phyloP scores from a whole-genome alignment of 1,284 basidiomycete genomes.

The Porogramme epimiltina region DNA sequence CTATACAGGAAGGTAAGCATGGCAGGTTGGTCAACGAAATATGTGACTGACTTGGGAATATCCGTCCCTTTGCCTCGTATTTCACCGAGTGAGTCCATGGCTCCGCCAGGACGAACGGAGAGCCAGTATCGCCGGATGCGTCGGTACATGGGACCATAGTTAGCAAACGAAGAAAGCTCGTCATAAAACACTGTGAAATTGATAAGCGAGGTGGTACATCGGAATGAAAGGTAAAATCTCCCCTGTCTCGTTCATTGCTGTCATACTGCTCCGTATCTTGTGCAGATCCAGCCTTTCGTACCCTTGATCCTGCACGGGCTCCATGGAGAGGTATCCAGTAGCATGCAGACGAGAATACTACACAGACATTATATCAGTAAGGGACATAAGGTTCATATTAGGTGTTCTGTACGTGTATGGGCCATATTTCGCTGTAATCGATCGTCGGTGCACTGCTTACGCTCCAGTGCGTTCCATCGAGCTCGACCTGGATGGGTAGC shows the following conservation, averaged over 20 bases:
- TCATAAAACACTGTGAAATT: slow-evolving; percentile 14
- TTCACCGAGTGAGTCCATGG: slow-evolving; percentile 6
- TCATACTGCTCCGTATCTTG: slow-evolving; percentile 21
- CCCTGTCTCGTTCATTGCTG: slow-evolving; percentile 9
- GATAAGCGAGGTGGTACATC: not conserved
- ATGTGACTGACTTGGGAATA: slow-evolving; percentile 20
- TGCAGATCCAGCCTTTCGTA: slow-evolving; percentile 14
- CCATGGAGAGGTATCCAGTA: slow-evolving; percentile 34
- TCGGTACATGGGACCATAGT: slow-evolving; percentile 18
- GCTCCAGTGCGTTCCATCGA: slow-evolving; percentile 33
- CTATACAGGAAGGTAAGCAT: not conserved
- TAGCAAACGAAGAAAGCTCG: slow-evolving; percentile 12
- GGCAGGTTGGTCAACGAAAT: too few species aligned
- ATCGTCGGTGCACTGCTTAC: slow-evolving; percentile 19
- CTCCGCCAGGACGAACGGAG: slow-evolving; percentile 1
- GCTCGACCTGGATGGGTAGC: slow-evolving; percentile 27
- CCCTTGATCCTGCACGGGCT: slow-evolving; percentile 7
- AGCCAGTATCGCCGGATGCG: slow-evolving; percentile 8
- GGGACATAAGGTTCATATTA: too few species aligned
- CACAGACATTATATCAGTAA: too few species aligned
- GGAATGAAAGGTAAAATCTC: not conserved
- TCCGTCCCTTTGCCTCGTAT: slow-evolving; percentile 6
- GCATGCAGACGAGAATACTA: slow-evolving; percentile 31
- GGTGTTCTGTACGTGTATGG: not conserved
- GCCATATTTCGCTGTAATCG: slow-evolving; percentile 7